phyloP scores from a whole-genome alignment of 2,329 filamentous ascomycete species.

The Aureobasidium namibiae region DNA sequence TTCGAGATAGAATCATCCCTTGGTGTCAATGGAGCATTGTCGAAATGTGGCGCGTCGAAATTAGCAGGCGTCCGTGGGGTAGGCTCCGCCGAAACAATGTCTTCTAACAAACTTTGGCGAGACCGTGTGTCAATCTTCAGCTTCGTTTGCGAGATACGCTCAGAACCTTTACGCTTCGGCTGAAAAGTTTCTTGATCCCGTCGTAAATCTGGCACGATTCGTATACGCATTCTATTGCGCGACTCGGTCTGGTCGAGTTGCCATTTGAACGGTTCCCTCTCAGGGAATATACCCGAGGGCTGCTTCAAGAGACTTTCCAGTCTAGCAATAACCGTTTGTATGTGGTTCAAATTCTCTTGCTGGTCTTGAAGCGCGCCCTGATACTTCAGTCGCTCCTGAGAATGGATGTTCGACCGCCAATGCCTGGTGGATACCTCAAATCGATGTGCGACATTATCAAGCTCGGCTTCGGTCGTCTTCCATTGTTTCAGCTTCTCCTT shows the following conservation, averaged over 20 bases:
- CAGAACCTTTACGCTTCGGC: conserved; percentile 67
- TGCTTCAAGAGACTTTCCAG: conserved; percentile 71
- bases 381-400: conserved; percentile 84
- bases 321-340: conserved; percentile 65
- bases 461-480: conserved; percentile 59
- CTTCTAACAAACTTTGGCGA: conserved; percentile 21
- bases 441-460: conserved; percentile 65
- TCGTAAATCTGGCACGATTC: conserved; percentile 70
- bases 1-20: conserved; percentile 35
- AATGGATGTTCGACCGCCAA: conserved; percentile 94
- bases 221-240: conserved; percentile 85
- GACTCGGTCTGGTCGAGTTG: conserved; percentile 93
- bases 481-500: conserved; percentile 76
- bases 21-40: conserved; percentile 26
- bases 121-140: conserved; percentile 23
- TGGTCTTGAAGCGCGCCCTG: conserved; percentile 86
- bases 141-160: conserved; percentile 32
- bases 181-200: conserved; percentile 66
- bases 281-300: conserved; percentile 71
- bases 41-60: conserved; percentile 1
- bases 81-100: conserved; percentile 18
- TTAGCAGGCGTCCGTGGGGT: neutral
- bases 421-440: conserved; percentile 81
- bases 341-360: conserved; percentile 76
- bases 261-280: conserved; percentile 59